A percentile compares a stretch with the other conserved stretches of the same genome.
phyloP scores from a whole-genome alignment of 371 early-diverging fungal species.

The Mucor irregularis region DNA sequence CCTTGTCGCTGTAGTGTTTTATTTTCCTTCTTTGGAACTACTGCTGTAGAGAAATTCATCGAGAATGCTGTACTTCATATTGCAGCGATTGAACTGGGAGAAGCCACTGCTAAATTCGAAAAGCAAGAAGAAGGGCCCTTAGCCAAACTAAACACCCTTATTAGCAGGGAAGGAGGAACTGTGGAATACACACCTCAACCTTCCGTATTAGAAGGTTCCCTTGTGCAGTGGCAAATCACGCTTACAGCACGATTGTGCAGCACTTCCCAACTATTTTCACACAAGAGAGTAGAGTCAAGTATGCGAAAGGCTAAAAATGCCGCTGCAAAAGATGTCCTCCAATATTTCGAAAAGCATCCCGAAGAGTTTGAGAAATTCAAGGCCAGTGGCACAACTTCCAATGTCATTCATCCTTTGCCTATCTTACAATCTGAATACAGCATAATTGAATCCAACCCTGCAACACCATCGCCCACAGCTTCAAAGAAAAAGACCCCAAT shows the following conservation, averaged over 20 bases:
- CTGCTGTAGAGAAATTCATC: slow-evolving; percentile 1
- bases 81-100: not conserved
- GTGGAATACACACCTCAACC: not conserved
- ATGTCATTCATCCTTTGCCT: slow-evolving; percentile 1
- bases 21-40: not conserved
- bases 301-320: slow-evolving; percentile 15
- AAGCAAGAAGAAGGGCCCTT: not conserved
- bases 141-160: not conserved
- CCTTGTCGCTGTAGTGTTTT: not conserved
- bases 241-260: not conserved
- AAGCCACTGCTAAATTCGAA: not conserved
- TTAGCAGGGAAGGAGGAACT: not conserved
- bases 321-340: slow-evolving; percentile 5
- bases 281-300: not conserved
- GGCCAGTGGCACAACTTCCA: not conserved
- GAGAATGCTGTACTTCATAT: not conserved
- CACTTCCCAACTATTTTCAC: not conserved
- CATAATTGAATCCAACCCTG: not conserved
- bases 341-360: not conserved
- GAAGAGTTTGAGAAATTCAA: not conserved
- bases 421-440: slow-evolving; percentile 2
- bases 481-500: not conserved
- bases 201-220: not conserved
- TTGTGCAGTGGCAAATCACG: too few relatives aligned
- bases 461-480: not conserved